Base-by-base conservation (phyloP, 2,329 filamentous ascomycete species). In the Sporothrix inflata region DNA sequence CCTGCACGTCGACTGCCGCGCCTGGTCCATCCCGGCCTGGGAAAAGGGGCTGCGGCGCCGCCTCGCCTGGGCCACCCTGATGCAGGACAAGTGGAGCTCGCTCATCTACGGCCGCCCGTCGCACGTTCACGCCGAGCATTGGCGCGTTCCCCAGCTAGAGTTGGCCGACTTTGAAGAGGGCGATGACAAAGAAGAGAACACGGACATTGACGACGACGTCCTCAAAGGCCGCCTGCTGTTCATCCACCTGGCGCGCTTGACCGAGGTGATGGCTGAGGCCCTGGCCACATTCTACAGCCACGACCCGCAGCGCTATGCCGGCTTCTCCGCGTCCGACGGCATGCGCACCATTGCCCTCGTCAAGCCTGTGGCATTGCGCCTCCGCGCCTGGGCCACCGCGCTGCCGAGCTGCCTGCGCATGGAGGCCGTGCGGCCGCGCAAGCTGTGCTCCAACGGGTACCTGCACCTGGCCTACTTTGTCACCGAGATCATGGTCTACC, bases 21-120 rank as follows among this genome's bases (percentile, higher is more conserved):
- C 86, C 69, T 97, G 94, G 94, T 93, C 93, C 74, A 95, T 97
- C 70, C 93, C 94, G 38, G 86, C 87, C 0, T 97, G 94, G 94
- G 94, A 97, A 80, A 91, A 92, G 76, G 92, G 93, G 0, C 81
- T 97, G 73, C 87, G 94, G 74, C 96, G 95, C 79, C 89, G 94
- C 66, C 87, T 97, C 55, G 94, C 93, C 0, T 97, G 94, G 94
- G 94, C 93, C 1, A 82, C 97, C 68, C 97, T 96, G 79, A 95
- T 97, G 91, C 94, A 97, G 82, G 94, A 98, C 81, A 97, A 93
- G 80, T 94, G 92, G 92, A 91, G 89, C 57, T 90, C 91, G 2
- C 82, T 94, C 38, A 88, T 92, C 45, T 90, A 93, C 77, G 91
- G 92, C 75, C 88, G 91, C 19, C 92, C 92, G 2, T 74, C 74